phyloP scores from a whole-genome alignment of 441 rosid species.

The Theobroma grandiflorum region DNA sequence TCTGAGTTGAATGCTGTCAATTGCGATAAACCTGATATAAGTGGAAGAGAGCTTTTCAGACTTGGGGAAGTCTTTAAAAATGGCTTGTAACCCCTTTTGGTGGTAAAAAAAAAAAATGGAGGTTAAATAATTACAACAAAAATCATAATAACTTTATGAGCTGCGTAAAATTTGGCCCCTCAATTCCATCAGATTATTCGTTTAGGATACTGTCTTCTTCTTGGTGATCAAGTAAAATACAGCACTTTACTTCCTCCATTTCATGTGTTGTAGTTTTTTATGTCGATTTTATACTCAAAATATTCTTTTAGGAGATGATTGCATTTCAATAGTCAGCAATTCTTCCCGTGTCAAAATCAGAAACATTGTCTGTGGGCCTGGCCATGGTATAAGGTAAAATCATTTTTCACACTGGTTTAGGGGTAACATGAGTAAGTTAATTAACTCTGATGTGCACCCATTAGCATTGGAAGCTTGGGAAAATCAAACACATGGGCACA shows the following conservation, averaged over 20 bases:
- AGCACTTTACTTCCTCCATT: not conserved
- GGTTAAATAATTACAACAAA: not conserved
- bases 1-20: not conserved
- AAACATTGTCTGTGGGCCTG: slow-evolving; percentile 85
- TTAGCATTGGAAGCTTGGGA: slow-evolving; percentile 95
- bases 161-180: slow-evolving; percentile 12
- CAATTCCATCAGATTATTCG: not conserved
- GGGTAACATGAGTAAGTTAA: not conserved
- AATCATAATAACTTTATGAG: not conserved
- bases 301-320: slow-evolving; percentile 84
- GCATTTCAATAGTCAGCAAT: slow-evolving; percentile 83
- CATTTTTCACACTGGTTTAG: slow-evolving; percentile 1
- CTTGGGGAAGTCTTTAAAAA: not conserved
- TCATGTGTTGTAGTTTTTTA: slow-evolving; percentile 5
- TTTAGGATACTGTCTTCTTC: not conserved
- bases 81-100: not conserved
- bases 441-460: slow-evolving; percentile 23
- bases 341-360: slow-evolving; percentile 73
- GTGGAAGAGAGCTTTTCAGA: not conserved
- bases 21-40: not conserved
- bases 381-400: slow-evolving; percentile 92
- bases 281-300: slow-evolving; percentile 24
- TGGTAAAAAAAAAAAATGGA: not conserved
- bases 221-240: slow-evolving; percentile 1
- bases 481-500: slow-evolving; percentile 62